Evolutionary conservation across 2,329 filamentous ascomycete species (phyloP), one percentile per base, ranked within the genome.

Genomic region (Capronia epimyces): DNA sequence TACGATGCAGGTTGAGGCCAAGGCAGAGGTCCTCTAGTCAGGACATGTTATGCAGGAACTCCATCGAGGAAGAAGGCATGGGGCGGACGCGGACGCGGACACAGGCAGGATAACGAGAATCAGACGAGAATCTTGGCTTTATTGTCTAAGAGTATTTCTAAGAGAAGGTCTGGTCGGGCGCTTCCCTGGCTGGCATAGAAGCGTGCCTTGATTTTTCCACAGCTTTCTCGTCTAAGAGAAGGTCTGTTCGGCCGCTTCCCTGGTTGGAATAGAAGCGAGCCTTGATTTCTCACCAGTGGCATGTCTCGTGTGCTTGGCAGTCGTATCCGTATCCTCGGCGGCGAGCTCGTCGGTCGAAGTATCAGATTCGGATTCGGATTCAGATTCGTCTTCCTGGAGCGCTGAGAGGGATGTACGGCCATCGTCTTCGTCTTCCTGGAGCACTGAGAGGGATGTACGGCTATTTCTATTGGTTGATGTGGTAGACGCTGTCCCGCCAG

Each of bases 121-220:
- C n/a, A n/a, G n/a, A n/a, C n/a, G n/a, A n/a, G n/a, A n/a, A n/a
- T n/a, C n/a, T n/a, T n/a, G n/a, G n/a, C n/a, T n/a, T n/a, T n/a
- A n/a, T n/a, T n/a, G n/a, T n/a, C n/a, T n/a, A n/a, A n/a, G n/a
- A n/a, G n/a, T n/a, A n/a, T n/a, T n/a, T n/a, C n/a, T n/a, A n/a
- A n/a, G n/a, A n/a, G n/a, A n/a, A n/a, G 71, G 8, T 71, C 70
- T 4, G 15, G 40, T 25, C 21, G 40, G 22, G 16, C 13, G 21
- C 40, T 15, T 8, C 22, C 15, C 18, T 27, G 9, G 22, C 18
- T 27, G 21, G 18, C 40, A 42, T 25, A 27, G 40, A 16, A 15
- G 40, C 18, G 13, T 42, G 9, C 40, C 2, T 42, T 27, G 40
- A 27, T 42, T 43, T 20, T 21, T 43, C 22, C 10, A 27, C 1